Conservation (phyloP, 345 rosid genomes). For the Clarkia xantiana region DNA sequence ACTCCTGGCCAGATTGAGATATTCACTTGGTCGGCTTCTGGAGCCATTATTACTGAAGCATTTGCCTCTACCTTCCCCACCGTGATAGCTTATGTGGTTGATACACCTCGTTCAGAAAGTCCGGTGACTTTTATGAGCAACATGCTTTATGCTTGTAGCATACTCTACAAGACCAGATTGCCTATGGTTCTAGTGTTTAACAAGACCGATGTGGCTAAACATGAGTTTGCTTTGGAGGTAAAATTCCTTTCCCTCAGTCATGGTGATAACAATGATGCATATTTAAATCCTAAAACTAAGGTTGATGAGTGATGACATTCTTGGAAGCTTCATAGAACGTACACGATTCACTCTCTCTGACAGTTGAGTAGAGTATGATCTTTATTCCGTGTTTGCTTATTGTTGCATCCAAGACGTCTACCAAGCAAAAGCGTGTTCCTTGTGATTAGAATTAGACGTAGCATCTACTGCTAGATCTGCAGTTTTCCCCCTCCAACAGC, state of each 20-base stretch:
- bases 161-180: constrained; percentile 31
- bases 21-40: constrained; percentile 19
- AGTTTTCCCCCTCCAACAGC: too few species aligned
- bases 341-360: too few species aligned
- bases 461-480: too few species aligned
- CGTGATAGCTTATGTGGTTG: constrained; percentile 30
- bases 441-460: too few species aligned
- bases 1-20: constrained; percentile 21
- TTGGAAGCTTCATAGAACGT: too few species aligned
- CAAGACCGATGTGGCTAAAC: constrained; percentile 25
- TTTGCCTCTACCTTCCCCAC: constrained; percentile 19
- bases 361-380: too few species aligned
- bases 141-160: constrained; percentile 40
- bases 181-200: constrained; percentile 33
- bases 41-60: constrained; percentile 18
- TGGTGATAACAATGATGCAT: too few species aligned
- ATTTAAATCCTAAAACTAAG: too few species aligned
- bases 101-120: constrained; percentile 32
- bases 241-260: background rate
- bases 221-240: constrained; percentile 19
- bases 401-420: background rate
- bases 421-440: too few species aligned
- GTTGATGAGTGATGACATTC: too few species aligned
- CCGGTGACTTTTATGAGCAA: constrained; percentile 39
- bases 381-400: background rate